Percentiles rank a stretch among this genome's conserved stretches.
Conservation (phyloP, 2,329 filamentous ascomycete genomes). For the Aspergillus tamarii region DNA sequence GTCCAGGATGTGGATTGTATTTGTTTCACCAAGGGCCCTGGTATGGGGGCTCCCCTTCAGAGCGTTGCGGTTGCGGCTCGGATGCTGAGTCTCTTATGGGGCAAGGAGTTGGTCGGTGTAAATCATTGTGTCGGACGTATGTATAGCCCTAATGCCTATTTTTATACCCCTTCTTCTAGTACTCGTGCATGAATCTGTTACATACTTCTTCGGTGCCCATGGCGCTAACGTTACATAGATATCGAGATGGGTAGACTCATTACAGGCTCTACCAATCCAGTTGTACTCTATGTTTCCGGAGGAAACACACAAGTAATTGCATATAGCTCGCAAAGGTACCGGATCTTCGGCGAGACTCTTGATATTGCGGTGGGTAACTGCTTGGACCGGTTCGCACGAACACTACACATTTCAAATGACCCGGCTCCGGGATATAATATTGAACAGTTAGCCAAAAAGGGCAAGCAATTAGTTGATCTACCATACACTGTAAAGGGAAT, state of each 20-base stretch:
- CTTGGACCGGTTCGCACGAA: slow-evolving; percentile 91
- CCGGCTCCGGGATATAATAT: slow-evolving; percentile 98
- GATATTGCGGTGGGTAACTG: slow-evolving; percentile 98
- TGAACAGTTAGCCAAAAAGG: slow-evolving; percentile 83
- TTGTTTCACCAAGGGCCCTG: slow-evolving; percentile 93
- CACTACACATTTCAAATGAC: slow-evolving; percentile 89
- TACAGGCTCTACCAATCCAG: slow-evolving; percentile 85
- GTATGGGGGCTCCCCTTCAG: slow-evolving; percentile 93
- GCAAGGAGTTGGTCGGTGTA: slow-evolving; percentile 85
- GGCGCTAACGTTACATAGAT: slow-evolving; percentile 48
- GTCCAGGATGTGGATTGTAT: slow-evolving; percentile 80
- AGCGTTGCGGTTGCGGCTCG: slow-evolving; percentile 84
- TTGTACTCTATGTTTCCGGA: slow-evolving; percentile 92
- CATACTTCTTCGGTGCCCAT: neutral
- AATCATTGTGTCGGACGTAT: slow-evolving; percentile 93
- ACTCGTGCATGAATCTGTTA: neutral
- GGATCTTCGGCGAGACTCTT: slow-evolving; percentile 96
- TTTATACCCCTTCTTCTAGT: neutral
- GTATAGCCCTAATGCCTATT: slow-evolving; percentile 24
- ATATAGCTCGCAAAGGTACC: slow-evolving; percentile 90
- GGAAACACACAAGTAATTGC: slow-evolving; percentile 98
- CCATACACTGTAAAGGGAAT: slow-evolving; percentile 98
- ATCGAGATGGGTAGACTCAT: slow-evolving; percentile 98
- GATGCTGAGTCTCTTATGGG: slow-evolving; percentile 81
- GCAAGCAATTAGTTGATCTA: slow-evolving; percentile 74